phyloP scores from a whole-genome alignment of 2,329 filamentous ascomycete species.

The Blastomyces gilchristii region DNA sequence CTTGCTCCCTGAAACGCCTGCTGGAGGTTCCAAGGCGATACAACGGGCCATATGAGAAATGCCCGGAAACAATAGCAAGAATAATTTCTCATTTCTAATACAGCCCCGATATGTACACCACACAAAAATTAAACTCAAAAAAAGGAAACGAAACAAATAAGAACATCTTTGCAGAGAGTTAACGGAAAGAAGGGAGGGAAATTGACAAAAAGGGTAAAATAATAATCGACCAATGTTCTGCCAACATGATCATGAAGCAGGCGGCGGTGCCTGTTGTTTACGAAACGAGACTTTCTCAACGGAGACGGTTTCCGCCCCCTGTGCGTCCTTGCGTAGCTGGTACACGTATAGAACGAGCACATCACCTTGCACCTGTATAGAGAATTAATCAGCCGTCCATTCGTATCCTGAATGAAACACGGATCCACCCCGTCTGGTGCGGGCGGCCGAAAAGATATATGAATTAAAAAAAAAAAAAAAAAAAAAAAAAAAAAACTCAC shows the following conservation, averaged over 20 bases:
- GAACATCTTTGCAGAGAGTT: not conserved
- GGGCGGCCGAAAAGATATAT: not conserved
- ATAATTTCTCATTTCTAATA: not conserved
- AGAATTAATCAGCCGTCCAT: conserved; percentile 13
- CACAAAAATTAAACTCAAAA: not conserved
- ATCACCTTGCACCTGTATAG: conserved; percentile 74
- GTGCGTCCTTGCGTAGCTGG: conserved; percentile 65
- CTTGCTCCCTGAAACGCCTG: not conserved
- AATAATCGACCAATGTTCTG: not conserved
- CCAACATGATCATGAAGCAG: conserved; percentile 37
- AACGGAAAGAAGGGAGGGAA: not conserved
- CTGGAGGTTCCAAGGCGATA: not conserved
- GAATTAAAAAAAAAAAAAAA: not conserved
- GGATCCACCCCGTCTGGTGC: not conserved
- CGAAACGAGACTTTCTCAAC: conserved; percentile 82
- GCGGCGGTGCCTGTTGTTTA: conserved; percentile 58
- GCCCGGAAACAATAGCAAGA: not conserved
- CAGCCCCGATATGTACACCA: not conserved
- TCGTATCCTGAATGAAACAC: not conserved
- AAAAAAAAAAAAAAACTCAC: conserved; percentile 46
- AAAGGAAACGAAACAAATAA: not conserved
- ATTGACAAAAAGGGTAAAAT: not conserved
- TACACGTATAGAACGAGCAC: conserved; percentile 94
- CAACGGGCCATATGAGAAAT: not conserved
- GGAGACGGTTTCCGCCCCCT: conserved; percentile 66